Conservation (phyloP, 2,329 filamentous ascomycete species). For the Alternaria hordeiaustralica region DNA sequence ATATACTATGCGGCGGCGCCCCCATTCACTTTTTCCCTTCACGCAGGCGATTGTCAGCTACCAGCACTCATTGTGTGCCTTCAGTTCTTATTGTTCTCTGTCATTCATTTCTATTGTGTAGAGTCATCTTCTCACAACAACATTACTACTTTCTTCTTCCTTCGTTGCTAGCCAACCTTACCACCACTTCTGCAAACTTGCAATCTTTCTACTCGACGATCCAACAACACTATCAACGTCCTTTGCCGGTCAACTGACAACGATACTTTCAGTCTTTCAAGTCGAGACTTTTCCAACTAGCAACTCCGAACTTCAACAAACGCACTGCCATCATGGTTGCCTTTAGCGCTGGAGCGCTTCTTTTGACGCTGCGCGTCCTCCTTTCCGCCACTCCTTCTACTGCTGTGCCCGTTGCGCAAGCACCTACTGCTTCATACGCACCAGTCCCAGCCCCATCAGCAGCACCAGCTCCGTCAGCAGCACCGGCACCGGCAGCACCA, state of each 20-base stretch:
- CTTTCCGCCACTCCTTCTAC: constrained; percentile 38
- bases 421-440: constrained; percentile 18
- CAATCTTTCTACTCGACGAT: constrained; percentile 6
- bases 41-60: constrained; percentile 43
- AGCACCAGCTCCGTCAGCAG: constrained; percentile 16
- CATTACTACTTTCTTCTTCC: constrained; percentile 19
- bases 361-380: constrained; percentile 47
- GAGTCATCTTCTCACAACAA: constrained; percentile 16
- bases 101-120: constrained; percentile 41
- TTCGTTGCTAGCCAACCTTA: constrained; percentile 31
- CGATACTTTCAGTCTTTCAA: constrained; percentile 26
- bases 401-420: constrained; percentile 39
- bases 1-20: constrained; percentile 36
- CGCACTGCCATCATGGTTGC: constrained; percentile 46
- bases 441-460: constrained; percentile 24
- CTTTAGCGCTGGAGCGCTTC: constrained; percentile 46
- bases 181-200: constrained; percentile 17
- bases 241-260: constrained; percentile 41
- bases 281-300: constrained; percentile 21
- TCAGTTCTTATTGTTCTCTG: constrained; percentile 38
- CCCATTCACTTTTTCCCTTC: constrained; percentile 28
- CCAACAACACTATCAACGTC: constrained; percentile 25
- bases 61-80: constrained; percentile 36
- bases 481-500: constrained; percentile 23
- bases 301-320: constrained; percentile 22